Base-by-base conservation (phyloP, 2,329 filamentous ascomycete genomes). In the Cytospora mali region DNA sequence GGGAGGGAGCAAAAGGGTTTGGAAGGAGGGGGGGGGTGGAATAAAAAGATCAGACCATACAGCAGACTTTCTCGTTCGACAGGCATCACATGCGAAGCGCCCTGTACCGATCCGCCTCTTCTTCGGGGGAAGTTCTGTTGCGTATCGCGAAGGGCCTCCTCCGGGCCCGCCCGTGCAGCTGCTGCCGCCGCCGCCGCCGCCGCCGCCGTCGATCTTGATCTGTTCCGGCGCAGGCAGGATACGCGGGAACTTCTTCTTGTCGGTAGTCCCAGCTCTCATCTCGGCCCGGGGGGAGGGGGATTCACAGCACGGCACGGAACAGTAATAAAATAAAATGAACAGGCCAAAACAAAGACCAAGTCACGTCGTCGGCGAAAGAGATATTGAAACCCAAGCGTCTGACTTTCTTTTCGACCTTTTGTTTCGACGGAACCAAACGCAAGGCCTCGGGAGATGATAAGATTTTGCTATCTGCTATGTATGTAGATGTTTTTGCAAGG, bases 81-180 rank as follows among this genome's bases (percentile, higher is more conserved):
- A 64, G 6, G 51, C 60, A 39, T 62, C 62, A 49, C 62, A 62
- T 4, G 62, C 62, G 21, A 58, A 62, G 14, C 55, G 59, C 14
- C 59, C 59, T 31, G 42, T 51, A 9, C 50, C 59, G 11, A 46
- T 59, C 28, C 51, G 52, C 33, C 55, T 55, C 11, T 29, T 62
- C 35, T 49, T 65, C 9, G 52, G 46, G 14, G 35, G 55, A 1
- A 48, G 21, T 1, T 18, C 27, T 21, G 9, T 21, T 33, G 29
- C 50, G 6, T 27, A 16, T 0, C 18, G 25, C 14, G 29, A 13
- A 16, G 57, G 13, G n/a, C 35, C 25, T 27, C 14, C 55, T 4
- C 48, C 49, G 2, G 18, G 35, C 5, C 18, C 57, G 2, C 4
- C 9, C 11, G 49, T 35, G 6, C 27, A 1, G 4, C 35, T 6